Evolutionary conservation across 1,284 basidiomycete genomes (phyloP).

Genomic region (Ustilago sp.): DNA sequence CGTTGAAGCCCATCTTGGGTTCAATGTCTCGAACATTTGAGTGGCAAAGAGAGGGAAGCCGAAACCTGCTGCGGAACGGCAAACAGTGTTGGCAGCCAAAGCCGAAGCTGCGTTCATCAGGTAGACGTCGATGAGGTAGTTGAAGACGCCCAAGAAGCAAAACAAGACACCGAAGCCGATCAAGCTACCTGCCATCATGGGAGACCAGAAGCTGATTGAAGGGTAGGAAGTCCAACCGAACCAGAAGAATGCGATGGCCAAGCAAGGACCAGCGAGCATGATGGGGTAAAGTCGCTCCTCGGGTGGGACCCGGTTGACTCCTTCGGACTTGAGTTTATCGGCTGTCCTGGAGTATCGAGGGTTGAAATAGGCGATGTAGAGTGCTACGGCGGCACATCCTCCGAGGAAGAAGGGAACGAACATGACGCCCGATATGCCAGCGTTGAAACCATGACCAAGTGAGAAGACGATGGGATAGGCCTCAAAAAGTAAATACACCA

Average conservation of each 20-base stretch:
- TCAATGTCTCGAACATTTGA: conserved; percentile 74
- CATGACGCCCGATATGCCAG: conserved; percentile 63
- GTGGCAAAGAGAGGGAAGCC: conserved; percentile 72
- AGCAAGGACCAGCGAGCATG: conserved; percentile 67
- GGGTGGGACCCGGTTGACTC: conserved; percentile 61
- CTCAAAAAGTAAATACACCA: conserved; percentile 64
- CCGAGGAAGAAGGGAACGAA: conserved; percentile 69
- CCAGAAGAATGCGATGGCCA: conserved; percentile 71
- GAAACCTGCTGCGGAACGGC: conserved; percentile 77
- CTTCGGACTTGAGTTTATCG: conserved; percentile 48
- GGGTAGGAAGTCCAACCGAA: conserved; percentile 61
- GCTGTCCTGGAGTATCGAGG: conserved; percentile 50
- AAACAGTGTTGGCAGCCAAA: conserved; percentile 77
- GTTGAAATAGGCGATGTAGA: conserved; percentile 59
- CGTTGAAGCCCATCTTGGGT: conserved; percentile 80
- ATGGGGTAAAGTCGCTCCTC: conserved; percentile 61
- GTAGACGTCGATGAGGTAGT: conserved; percentile 73
- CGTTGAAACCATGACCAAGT: conserved; percentile 61
- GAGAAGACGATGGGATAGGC: conserved; percentile 68
- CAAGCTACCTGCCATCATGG: conserved; percentile 72
- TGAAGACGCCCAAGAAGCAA: conserved; percentile 74
- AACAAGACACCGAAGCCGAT: conserved; percentile 72
- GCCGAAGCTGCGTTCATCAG: conserved; percentile 73
- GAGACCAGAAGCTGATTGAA: conserved; percentile 70
- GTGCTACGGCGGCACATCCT: conserved; percentile 37